These are phyloP conservation scores for Mortierella sp. DNA, from an alignment of 371 early-diverging fungal species.

Conservation along the genomic window DNA sequence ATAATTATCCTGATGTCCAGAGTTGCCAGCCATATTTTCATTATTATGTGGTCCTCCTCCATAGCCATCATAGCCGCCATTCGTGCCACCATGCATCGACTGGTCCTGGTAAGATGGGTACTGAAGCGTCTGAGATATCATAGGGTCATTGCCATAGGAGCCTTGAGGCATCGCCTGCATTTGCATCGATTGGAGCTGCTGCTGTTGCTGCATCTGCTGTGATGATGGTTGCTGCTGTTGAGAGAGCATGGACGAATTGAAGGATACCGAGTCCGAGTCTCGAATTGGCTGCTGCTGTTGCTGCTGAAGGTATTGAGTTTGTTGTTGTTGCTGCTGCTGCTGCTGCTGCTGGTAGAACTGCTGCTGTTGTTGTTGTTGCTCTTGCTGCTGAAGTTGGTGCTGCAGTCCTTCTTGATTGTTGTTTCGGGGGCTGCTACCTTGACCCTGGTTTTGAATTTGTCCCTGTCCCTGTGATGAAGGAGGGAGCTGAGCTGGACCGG, in stretches of 20 bases:
- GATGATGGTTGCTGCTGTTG: conserved; percentile 4
- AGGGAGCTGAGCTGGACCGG: conserved; percentile 7
- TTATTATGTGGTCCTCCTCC: neutral
- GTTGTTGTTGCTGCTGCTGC: conserved; percentile 3
- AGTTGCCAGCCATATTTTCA: neutral
- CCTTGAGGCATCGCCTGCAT: neutral
- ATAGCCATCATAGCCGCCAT: neutral
- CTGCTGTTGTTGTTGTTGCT: conserved; percentile 5
- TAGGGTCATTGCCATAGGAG: neutral
- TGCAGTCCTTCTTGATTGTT: neutral
- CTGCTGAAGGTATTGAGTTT: conserved; percentile 3
- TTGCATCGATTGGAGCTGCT: conserved; percentile 6
- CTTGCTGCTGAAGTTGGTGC: conserved; percentile 1
- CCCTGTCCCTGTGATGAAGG: neutral
- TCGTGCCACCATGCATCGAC: neutral
- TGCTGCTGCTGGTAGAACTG: neutral
- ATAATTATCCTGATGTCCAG: neutral
- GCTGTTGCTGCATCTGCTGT: conserved; percentile 15
- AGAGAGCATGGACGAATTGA: conserved; percentile 6
- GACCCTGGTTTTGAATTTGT: neutral
- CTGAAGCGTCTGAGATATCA: too few species aligned
- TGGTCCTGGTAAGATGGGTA: too few species aligned
- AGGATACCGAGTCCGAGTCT: conserved; percentile 5
- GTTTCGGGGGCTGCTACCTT: conserved; percentile 7
- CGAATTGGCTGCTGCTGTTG: conserved; percentile 10